Percentiles rank a stretch among this genome's conserved stretches.
These are phyloP conservation scores for Penicillium sp. DNA, from an alignment of 2,329 filamentous ascomycete genomes.

Conservation along the genomic window DNA sequence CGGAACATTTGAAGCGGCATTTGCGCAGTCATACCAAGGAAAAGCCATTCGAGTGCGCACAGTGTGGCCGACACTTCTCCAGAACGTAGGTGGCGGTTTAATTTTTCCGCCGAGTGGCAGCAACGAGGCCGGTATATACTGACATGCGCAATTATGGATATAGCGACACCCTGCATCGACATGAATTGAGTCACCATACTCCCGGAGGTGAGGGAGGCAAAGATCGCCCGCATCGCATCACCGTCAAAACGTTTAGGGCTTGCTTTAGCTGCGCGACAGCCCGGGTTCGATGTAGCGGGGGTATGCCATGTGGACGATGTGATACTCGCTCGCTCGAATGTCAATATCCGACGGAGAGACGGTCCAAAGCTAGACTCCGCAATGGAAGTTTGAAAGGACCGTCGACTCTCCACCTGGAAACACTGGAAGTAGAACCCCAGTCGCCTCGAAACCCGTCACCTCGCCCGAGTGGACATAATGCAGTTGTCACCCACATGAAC, in stretches of 20 bases:
- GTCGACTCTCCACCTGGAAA: slow-evolving; percentile 15
- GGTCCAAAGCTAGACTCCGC: slow-evolving; percentile 41
- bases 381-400: slow-evolving; percentile 22
- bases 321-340: slow-evolving; percentile 46
- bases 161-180: slow-evolving; percentile 50
- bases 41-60: slow-evolving; percentile 47
- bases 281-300: slow-evolving; percentile 49
- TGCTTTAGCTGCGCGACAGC: slow-evolving; percentile 49
- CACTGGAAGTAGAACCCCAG: slow-evolving; percentile 18
- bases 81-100: slow-evolving; percentile 42
- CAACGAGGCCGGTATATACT: not conserved
- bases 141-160: not conserved
- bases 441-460: slow-evolving; percentile 7
- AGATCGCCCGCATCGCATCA: slow-evolving; percentile 48
- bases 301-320: slow-evolving; percentile 46
- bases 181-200: slow-evolving; percentile 48
- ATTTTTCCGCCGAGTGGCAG: not conserved
- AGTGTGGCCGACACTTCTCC: slow-evolving; percentile 51
- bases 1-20: slow-evolving; percentile 51
- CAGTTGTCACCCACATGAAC: not conserved
- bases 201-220: slow-evolving; percentile 42
- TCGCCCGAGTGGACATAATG: not conserved
- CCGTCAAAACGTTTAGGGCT: slow-evolving; percentile 50
- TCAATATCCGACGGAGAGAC: slow-evolving; percentile 48
- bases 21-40: slow-evolving; percentile 50